Percentiles rank a stretch among this genome's conserved stretches.
Conservation (phyloP, 1,284 basidiomycete genomes). For the Cyathus olla region DNA sequence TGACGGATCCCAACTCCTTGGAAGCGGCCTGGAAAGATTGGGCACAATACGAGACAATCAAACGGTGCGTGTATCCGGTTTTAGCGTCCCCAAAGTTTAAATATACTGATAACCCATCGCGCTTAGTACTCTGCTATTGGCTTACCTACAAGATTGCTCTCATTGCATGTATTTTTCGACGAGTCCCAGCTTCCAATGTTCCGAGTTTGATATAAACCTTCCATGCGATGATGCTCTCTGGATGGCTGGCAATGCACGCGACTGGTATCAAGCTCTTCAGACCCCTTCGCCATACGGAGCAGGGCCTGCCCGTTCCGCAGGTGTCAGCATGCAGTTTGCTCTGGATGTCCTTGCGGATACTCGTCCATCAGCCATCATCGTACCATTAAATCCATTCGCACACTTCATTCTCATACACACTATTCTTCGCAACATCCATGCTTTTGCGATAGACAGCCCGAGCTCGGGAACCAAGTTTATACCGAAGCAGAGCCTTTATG, state of each 20-base stretch:
- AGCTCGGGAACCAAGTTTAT: too few relatives aligned
- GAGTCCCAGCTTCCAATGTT: constrained; percentile 56
- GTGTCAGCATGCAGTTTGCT: constrained; percentile 54
- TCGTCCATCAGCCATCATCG: constrained; percentile 38
- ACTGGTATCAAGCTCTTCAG: constrained; percentile 60
- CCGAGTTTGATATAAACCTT: constrained; percentile 61
- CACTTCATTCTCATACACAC: constrained; percentile 73
- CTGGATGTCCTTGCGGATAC: constrained; percentile 47
- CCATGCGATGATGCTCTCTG: constrained; percentile 69
- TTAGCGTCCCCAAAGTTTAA: not conserved
- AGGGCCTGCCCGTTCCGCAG: constrained; percentile 50
- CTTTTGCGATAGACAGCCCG: constrained; percentile 17
- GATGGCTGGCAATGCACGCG: constrained; percentile 56
- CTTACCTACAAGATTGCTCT: constrained; percentile 68
- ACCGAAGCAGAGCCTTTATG: constrained; percentile 42
- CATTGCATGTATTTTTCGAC: constrained; percentile 66
- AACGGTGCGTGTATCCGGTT: constrained; percentile 49
- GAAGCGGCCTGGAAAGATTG: constrained; percentile 66
- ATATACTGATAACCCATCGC: not conserved
- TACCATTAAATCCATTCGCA: constrained; percentile 62
- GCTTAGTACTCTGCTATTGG: constrained; percentile 59
- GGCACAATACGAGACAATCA: constrained; percentile 66
- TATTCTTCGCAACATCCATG: constrained; percentile 59
- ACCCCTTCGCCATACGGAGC: constrained; percentile 57
- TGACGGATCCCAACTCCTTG: constrained; percentile 44